These are phyloP conservation scores for Skeletonema potamos DNA, from an alignment of 108 stramenopile genomes.

Conservation along the genomic window DNA sequence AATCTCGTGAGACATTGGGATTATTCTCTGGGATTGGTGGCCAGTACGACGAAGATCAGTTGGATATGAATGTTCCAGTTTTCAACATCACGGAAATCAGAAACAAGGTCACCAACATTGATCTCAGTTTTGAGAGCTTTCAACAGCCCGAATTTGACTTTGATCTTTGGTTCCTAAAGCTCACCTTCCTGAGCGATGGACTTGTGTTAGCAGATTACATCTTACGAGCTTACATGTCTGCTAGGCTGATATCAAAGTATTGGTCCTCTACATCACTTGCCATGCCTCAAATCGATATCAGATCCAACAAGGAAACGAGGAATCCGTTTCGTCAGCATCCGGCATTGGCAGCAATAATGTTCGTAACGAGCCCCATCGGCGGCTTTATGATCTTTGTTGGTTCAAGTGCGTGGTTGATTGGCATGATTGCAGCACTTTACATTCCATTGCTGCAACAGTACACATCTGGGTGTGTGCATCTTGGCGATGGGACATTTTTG, in stretches of 20 bases:
- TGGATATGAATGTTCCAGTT: conserved; percentile 21
- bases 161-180: conserved; percentile 39
- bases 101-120: conserved; percentile 37
- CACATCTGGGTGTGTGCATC: conserved; percentile 31
- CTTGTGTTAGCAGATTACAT: conserved; percentile 35
- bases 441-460: conserved; percentile 37
- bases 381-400: conserved; percentile 27
- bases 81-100: conserved; percentile 49
- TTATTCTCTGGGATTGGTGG: conserved; percentile 38
- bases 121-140: conserved; percentile 38
- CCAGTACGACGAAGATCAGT: conserved; percentile 20
- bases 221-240: conserved; percentile 35
- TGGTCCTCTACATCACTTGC: conserved; percentile 46
- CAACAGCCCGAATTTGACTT: conserved; percentile 42
- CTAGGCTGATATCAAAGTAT: conserved; percentile 37
- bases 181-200: conserved; percentile 28
- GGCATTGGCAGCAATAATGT: conserved; percentile 15
- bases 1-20: conserved; percentile 33
- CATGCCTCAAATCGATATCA: conserved; percentile 39
- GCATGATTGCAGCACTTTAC: conserved; percentile 21
- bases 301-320: conserved; percentile 34
- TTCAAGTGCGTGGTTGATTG: conserved; percentile 30
- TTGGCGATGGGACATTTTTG: conserved; percentile 45
- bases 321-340: conserved; percentile 47
- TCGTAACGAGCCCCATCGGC: conserved; percentile 30